Evolutionary conservation across 768 basidiomycete species (phyloP).

Genomic region (Mrakia frigida): DNA sequence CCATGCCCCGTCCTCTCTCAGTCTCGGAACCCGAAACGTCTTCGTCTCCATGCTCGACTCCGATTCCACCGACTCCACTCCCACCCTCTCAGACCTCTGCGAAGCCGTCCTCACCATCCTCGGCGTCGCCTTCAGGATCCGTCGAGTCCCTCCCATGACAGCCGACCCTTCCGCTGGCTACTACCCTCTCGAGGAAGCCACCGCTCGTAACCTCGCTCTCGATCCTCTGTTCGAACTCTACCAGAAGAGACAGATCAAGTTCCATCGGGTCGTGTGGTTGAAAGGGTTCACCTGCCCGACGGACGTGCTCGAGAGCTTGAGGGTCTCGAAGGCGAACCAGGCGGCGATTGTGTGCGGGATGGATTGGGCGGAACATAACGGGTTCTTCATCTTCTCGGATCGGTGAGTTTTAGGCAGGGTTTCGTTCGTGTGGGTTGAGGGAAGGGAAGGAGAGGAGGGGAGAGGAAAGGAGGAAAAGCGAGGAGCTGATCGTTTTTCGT

Average conservation of each 20-base stretch:
- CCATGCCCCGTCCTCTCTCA: constrained; percentile 44
- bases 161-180: constrained; percentile 79
- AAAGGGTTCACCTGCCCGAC: constrained; percentile 99
- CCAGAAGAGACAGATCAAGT: constrained; percentile 68
- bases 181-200: constrained; percentile 91
- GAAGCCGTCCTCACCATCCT: constrained; percentile 91
- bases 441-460: too few relatives aligned
- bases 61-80: constrained; percentile 89
- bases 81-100: constrained; percentile 86
- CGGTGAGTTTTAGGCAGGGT: constrained; percentile 56
- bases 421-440: neutral
- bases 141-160: constrained; percentile 90
- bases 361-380: constrained; percentile 99
- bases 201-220: constrained; percentile 84
- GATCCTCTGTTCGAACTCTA: constrained; percentile 83
- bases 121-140: constrained; percentile 86
- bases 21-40: constrained; percentile 79
- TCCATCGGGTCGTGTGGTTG: constrained; percentile 90
- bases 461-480: too few relatives aligned
- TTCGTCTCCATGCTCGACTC: constrained; percentile 99
- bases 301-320: constrained; percentile 91
- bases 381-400: constrained; percentile 96
- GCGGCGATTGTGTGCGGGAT: constrained; percentile 99
- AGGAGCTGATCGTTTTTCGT: neutral
- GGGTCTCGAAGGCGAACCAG: constrained; percentile 81